Evolutionary conservation across 2,329 filamentous ascomycete genomes (phyloP).

Genomic region (Lojkania enalia): DNA sequence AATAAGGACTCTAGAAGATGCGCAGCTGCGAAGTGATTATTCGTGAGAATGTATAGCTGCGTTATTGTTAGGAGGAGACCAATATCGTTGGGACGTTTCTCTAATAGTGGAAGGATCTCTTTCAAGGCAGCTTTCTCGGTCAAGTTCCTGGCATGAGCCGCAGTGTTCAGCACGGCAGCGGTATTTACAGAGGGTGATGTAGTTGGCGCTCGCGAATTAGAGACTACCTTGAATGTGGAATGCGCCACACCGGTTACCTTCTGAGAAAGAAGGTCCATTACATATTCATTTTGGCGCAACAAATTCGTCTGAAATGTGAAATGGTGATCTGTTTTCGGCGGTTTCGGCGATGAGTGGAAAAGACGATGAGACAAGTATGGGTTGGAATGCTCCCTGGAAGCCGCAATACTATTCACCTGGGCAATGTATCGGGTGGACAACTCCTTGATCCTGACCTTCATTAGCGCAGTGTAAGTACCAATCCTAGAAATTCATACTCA

Average conservation of each 20-base stretch:
- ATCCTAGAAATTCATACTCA: constrained; percentile 54
- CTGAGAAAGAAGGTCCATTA: constrained; percentile 66
- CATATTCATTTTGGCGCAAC: constrained; percentile 64
- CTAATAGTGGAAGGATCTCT: constrained; percentile 68
- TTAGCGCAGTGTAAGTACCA: constrained; percentile 1
- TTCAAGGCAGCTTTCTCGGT: constrained; percentile 69
- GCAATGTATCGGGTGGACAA: constrained; percentile 67
- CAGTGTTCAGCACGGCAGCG: constrained; percentile 69
- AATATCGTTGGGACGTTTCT: constrained; percentile 76
- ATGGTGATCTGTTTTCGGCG: constrained; percentile 63
- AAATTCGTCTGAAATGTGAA: constrained; percentile 72
- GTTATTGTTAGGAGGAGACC: constrained; percentile 78
- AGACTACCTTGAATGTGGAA: constrained; percentile 57
- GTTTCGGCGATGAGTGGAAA: constrained; percentile 57
- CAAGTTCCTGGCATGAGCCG: constrained; percentile 68
- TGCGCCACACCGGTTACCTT: constrained; percentile 68
- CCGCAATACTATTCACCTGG: constrained; percentile 65
- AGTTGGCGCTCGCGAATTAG: constrained; percentile 50
- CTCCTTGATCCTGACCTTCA: constrained; percentile 62
- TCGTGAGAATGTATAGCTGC: constrained; percentile 75
- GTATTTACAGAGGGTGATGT: constrained; percentile 57
- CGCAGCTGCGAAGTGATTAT: constrained; percentile 74
- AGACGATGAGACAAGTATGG: constrained; percentile 69
- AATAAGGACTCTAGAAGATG: constrained; percentile 77
- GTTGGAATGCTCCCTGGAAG: constrained; percentile 57